These are phyloP conservation scores for Cruciata laevipes DNA, from an alignment of 257 asterid species.

Conservation along the genomic window DNA sequence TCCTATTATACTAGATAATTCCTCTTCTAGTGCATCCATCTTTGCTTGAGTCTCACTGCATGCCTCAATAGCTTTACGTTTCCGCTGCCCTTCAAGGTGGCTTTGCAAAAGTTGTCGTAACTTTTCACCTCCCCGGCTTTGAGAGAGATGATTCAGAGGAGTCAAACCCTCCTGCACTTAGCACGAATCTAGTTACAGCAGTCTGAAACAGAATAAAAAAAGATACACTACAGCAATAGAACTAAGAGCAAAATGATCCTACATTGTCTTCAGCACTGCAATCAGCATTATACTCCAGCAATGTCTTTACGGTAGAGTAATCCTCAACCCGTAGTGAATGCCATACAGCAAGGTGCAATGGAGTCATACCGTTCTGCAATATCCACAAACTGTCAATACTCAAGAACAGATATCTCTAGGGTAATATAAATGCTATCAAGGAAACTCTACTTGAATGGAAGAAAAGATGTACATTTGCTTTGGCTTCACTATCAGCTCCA, in stretches of 20 bases:
- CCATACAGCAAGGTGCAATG: conserved; percentile 99
- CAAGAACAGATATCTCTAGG: background rate
- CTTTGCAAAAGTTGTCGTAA: conserved; percentile 56
- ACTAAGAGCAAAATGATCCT: conserved; percentile 12
- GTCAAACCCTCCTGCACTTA: conserved; percentile 82
- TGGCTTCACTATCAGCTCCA: conserved; percentile 86
- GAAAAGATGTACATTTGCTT: conserved; percentile 66
- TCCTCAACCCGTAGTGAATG: conserved; percentile 81
- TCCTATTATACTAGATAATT: conserved; percentile 65
- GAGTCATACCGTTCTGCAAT: conserved; percentile 92
- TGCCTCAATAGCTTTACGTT: conserved; percentile 73
- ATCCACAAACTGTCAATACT: background rate
- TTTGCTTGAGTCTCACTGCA: conserved; percentile 76
- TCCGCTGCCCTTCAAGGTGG: conserved; percentile 76
- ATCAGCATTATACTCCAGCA: conserved; percentile 73
- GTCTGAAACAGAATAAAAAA: conserved; percentile 27
- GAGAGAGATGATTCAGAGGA: conserved; percentile 79
- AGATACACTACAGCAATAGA: background rate
- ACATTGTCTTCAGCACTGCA: conserved; percentile 94
- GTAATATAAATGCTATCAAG: background rate
- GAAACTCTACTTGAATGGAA: background rate
- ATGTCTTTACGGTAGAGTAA: conserved; percentile 68
- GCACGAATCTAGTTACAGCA: conserved; percentile 7
- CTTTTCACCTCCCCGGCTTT: conserved; percentile 68
- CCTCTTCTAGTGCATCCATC: conserved; percentile 78